Evolutionary conservation across 2,329 filamentous ascomycete genomes (phyloP).

Genomic region (Microdochium trichocladiopsis): DNA sequence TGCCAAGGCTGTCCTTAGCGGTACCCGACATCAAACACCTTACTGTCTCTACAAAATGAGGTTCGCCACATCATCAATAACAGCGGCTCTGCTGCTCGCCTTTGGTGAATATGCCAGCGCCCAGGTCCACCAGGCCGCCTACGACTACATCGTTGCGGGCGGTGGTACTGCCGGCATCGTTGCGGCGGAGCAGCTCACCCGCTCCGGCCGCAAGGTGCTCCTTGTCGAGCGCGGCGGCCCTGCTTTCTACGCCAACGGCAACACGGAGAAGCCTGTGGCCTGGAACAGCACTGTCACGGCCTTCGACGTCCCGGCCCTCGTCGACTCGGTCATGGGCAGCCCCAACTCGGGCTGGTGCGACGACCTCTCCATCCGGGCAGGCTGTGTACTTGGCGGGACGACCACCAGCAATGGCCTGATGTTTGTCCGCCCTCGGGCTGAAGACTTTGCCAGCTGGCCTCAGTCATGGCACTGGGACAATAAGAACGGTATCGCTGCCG

Average conservation of each 20-base stretch:
- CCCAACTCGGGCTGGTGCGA: slow-evolving; percentile 12
- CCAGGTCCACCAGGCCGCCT: slow-evolving; percentile 5
- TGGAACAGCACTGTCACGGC: slow-evolving; percentile 17
- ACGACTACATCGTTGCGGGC: slow-evolving; percentile 21
- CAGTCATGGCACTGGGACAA: slow-evolving; percentile 10
- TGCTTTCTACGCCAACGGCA: slow-evolving; percentile 8
- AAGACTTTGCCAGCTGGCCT: slow-evolving; percentile 6
- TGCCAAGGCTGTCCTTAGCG: no score
- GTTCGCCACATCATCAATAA: no score
- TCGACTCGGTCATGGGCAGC: slow-evolving; percentile 3
- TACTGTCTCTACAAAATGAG: no score
- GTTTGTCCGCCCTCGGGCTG: slow-evolving; percentile 12
- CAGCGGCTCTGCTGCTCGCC: slow-evolving; percentile 5
- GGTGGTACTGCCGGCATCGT: slow-evolving; percentile 13
- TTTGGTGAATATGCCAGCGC: background rate
- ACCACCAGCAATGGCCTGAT: slow-evolving; percentile 17
- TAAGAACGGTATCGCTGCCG: slow-evolving; percentile 4
- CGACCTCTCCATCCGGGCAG: slow-evolving; percentile 16
- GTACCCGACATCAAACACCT: no score
- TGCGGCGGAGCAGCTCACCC: slow-evolving; percentile 2
- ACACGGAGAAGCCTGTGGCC: slow-evolving; percentile 8
- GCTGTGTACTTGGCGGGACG: slow-evolving; percentile 22
- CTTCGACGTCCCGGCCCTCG: slow-evolving; percentile 12
- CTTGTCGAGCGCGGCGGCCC: slow-evolving; percentile 6
- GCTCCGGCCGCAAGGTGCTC: slow-evolving; percentile 1